These are phyloP conservation scores for Aspergillus novofumigatus DNA, from an alignment of 2,329 filamentous ascomycete species.

Conservation along the genomic window DNA sequence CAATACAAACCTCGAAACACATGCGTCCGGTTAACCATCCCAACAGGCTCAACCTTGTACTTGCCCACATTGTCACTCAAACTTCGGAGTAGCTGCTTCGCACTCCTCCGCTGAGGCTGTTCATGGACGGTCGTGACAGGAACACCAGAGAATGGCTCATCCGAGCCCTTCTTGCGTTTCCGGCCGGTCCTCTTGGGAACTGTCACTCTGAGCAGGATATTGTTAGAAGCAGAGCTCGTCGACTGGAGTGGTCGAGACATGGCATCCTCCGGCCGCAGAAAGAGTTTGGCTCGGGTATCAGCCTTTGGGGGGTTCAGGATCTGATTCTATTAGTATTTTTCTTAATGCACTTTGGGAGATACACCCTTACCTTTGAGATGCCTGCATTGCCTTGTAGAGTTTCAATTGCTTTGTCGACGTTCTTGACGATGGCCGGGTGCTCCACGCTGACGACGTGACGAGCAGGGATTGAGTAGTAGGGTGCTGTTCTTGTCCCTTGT, in stretches of 20 bases:
- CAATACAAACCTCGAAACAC: conserved; percentile 66
- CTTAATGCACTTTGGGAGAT: not conserved
- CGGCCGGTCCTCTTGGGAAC: conserved; percentile 83
- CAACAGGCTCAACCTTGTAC: conserved; percentile 67
- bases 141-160: conserved; percentile 58
- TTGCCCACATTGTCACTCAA: conserved; percentile 65
- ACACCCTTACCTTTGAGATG: conserved; percentile 48
- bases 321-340: conserved; percentile 24
- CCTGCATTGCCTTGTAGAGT: conserved; percentile 57
- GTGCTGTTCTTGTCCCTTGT: conserved; percentile 32
- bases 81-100: conserved; percentile 38
- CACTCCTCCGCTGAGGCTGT: conserved; percentile 17
- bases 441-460: conserved; percentile 58
- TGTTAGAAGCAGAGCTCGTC: conserved; percentile 70
- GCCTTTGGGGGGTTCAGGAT: conserved; percentile 43
- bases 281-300: conserved; percentile 59
- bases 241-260: conserved; percentile 75
- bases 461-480: conserved; percentile 50
- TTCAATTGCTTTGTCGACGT: conserved; percentile 59
- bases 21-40: conserved; percentile 73
- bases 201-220: conserved; percentile 79
- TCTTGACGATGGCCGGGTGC: conserved; percentile 63
- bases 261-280: conserved; percentile 73
- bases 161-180: conserved; percentile 75
- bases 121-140: conserved; percentile 25